Evolutionary conservation across 805 yeast species (phyloP).

Genomic region (Hanseniaspora clermontiae): DNA sequence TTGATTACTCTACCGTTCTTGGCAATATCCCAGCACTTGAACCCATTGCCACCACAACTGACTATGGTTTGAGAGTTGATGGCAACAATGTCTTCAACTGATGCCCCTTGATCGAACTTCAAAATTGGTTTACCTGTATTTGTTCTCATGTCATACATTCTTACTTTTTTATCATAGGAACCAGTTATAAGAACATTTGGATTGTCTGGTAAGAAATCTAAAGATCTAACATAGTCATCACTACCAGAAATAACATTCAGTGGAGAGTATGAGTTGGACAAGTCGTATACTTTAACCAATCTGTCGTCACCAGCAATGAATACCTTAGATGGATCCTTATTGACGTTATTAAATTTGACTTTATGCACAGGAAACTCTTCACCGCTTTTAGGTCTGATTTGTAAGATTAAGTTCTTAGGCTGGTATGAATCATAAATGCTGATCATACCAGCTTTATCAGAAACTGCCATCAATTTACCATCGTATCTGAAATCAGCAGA

Average conservation of each 20-base stretch:
- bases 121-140: slow-evolving; percentile 41
- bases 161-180: slow-evolving; percentile 77
- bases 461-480: slow-evolving; percentile 83
- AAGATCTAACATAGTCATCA: slow-evolving; percentile 78
- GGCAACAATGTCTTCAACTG: slow-evolving; percentile 76
- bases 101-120: slow-evolving; percentile 57
- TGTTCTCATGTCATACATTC: slow-evolving; percentile 72
- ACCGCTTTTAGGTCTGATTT: slow-evolving; percentile 54
- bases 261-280: slow-evolving; percentile 65
- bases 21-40: slow-evolving; percentile 85
- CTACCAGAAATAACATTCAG: slow-evolving; percentile 58
- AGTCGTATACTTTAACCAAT: slow-evolving; percentile 75
- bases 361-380: slow-evolving; percentile 75
- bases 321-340: slow-evolving; percentile 47
- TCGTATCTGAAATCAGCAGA: slow-evolving; percentile 84
- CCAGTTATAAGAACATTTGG: slow-evolving; percentile 81
- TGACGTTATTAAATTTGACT: slow-evolving; percentile 75
- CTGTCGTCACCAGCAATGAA: slow-evolving; percentile 88
- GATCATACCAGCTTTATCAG: slow-evolving; percentile 88
- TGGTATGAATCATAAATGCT: slow-evolving; percentile 77
- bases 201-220: slow-evolving; percentile 59
- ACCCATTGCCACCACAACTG: slow-evolving; percentile 67
- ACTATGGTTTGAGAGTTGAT: slow-evolving; percentile 59
- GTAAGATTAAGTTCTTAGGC: slow-evolving; percentile 66
- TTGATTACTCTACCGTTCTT: slow-evolving; percentile 45